Conservation (phyloP, 768 basidiomycete species). For the Serpula lacrymans region DNA sequence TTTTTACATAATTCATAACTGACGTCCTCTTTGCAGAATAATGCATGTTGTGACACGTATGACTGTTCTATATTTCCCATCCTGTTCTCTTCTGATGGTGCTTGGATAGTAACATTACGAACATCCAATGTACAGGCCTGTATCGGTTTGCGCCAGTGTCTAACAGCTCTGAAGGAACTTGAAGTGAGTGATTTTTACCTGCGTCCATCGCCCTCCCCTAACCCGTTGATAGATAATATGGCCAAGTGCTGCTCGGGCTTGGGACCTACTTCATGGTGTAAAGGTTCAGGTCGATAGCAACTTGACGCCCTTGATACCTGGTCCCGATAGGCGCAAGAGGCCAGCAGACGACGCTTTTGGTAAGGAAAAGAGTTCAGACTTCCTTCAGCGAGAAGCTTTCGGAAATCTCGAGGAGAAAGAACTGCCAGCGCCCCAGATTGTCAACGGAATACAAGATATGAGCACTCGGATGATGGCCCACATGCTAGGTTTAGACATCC, state of each 20-base stretch:
- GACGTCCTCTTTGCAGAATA: conserved; percentile 43
- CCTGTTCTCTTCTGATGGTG: conserved; percentile 8
- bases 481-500: conserved; percentile 66
- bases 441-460: conserved; percentile 55
- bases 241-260: conserved; percentile 67
- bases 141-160: conserved; percentile 60
- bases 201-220: conserved; percentile 8
- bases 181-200: conserved; percentile 40
- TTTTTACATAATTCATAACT: not conserved
- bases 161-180: conserved; percentile 64
- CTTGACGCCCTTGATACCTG: conserved; percentile 32
- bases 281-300: conserved; percentile 49
- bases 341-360: conserved; percentile 63
- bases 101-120: conserved; percentile 57
- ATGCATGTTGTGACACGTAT: conserved; percentile 76
- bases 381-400: conserved; percentile 40
- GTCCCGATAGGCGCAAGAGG: conserved; percentile 50
- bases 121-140: conserved; percentile 69
- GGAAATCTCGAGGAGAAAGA: conserved; percentile 21
- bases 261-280: conserved; percentile 65
- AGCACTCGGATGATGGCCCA: conserved; percentile 67
- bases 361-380: conserved; percentile 46
- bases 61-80: conserved; percentile 21
- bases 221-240: conserved; percentile 49
- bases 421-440: conserved; percentile 16